Evolutionary conservation across 2,329 filamentous ascomycete species (phyloP).

Genomic region (Colletotrichum destructivum): DNA sequence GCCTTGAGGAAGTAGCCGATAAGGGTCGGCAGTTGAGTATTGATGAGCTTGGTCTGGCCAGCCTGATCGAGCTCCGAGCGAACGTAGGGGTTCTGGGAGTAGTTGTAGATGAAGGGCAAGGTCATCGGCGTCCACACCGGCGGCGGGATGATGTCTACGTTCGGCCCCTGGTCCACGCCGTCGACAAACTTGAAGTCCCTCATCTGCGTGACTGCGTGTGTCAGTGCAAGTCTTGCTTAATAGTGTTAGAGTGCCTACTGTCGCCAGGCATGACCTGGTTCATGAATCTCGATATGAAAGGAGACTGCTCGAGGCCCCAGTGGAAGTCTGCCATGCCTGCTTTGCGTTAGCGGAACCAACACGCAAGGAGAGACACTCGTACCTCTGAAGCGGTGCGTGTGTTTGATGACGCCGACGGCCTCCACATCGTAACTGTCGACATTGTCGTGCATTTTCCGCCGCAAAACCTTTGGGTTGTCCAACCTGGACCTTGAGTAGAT

Average conservation of each 20-base stretch:
- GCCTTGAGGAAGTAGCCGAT: conserved; percentile 72
- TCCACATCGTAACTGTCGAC: conserved; percentile 76
- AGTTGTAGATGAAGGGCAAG: conserved; percentile 84
- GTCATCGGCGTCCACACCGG: conserved; percentile 83
- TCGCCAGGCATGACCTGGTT: conserved; percentile 80
- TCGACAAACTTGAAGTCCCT: conserved; percentile 74
- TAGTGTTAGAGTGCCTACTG: conserved; percentile 61
- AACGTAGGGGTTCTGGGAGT: conserved; percentile 88
- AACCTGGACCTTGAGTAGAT: conserved; percentile 62
- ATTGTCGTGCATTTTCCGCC: conserved; percentile 80
- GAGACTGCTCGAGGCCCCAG: conserved; percentile 77
- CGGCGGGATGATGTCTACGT: conserved; percentile 83
- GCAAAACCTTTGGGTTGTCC: conserved; percentile 69
- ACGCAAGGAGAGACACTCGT: conserved; percentile 42
- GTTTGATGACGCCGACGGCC: conserved; percentile 79
- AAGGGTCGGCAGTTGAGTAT: conserved; percentile 72
- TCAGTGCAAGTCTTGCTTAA: conserved; percentile 60
- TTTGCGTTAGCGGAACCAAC: conserved; percentile 7
- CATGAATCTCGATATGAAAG: conserved; percentile 80
- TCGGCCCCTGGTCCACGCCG: conserved; percentile 66
- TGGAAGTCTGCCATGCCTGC: conserved; percentile 87
- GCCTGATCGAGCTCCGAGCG: conserved; percentile 71
- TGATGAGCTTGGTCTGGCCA: conserved; percentile 68
- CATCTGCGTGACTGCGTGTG: conserved; percentile 55
- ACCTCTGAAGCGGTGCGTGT: conserved; percentile 90